These are phyloP conservation scores for Moesziomyces globuligerus DNA, from an alignment of 1,284 basidiomycete species.

Conservation along the genomic window DNA sequence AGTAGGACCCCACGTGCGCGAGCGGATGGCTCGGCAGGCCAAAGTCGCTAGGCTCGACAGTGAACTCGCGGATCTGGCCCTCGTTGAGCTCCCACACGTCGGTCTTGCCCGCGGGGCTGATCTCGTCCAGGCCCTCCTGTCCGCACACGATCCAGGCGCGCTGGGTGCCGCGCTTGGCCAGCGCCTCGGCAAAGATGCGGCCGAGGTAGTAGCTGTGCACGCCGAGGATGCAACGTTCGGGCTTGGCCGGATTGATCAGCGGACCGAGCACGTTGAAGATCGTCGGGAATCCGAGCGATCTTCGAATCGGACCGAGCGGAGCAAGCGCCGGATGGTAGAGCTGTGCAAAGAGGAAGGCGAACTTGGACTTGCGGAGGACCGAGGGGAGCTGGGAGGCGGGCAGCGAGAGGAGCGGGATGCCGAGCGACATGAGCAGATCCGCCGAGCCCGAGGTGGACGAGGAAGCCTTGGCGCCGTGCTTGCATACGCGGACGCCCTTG, in stretches of 20 bases:
- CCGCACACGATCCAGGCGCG: conserved; percentile 94
- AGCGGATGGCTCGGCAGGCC: conserved; percentile 54
- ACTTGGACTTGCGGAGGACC: conserved; percentile 71
- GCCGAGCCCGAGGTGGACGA: conserved; percentile 95
- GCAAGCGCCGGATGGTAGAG: conserved; percentile 91
- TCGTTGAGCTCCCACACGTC: conserved; percentile 70
- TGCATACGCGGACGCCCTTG: conserved; percentile 84
- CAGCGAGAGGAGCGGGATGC: conserved; percentile 78
- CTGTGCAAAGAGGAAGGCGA: conserved; percentile 91
- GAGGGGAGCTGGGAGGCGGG: conserved; percentile 70
- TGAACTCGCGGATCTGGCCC: conserved; percentile 50
- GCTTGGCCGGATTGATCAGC: conserved; percentile 88
- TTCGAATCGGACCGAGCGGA: conserved; percentile 84
- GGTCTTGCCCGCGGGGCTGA: conserved; percentile 85
- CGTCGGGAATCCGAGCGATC: conserved; percentile 90
- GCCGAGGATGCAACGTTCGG: conserved; percentile 83
- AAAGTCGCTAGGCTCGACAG: conserved; percentile 58
- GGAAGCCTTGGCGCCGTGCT: conserved; percentile 94
- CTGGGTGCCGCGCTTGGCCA: conserved; percentile 74
- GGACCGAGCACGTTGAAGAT: conserved; percentile 97
- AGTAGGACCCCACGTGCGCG: conserved; percentile 52
- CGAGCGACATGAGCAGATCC: conserved; percentile 87
- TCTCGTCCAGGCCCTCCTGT: conserved; percentile 90
- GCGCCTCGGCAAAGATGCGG: conserved; percentile 80
- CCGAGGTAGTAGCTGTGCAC: conserved; percentile 88